Evolutionary conservation across 257 asterid species (phyloP), one percentile per base, ranked within the genome.

Genomic region (Solanum pinnatisectum): DNA sequence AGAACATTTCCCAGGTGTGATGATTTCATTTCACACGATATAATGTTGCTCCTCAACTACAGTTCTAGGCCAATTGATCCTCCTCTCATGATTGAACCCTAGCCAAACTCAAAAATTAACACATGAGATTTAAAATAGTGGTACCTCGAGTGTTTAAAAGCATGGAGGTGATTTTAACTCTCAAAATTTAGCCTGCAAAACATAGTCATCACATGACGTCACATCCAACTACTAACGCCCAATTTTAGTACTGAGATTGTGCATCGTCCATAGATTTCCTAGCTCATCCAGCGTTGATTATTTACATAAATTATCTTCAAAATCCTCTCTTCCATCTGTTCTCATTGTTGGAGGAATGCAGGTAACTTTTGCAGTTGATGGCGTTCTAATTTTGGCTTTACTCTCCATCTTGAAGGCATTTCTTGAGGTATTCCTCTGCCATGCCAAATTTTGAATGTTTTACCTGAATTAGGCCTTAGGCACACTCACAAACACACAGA

Each of bases 351-450:
- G 78, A 32, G 77, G 63, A 86, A 37, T 77, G 59, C 90, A 89
- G 91, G 93, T 84, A 23, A 83, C 90, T 86, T 91, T 89, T 83
- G 91, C 91, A 15, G 90, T 89, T 87, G 93, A 88, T 86, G 92
- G 92, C 6, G 87, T 89, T 83, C 37, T 91, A 65, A 83, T 91
- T 59, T 84, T 91, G 87, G 91, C 90, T 91, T 89, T 87, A 15
- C 91, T 89, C 72, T 91, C 90, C 10, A 36, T 91, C 40, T 72
- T 89, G 88, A 89, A 89, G 88, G 91, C 93, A 42, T 90, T 91
- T 74, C 92, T 91, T 49, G 92, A 91, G 93, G 91, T 89, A 86
- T 65, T 44, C 35, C 60, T 46, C 76, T 39, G 84, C 63, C 83
- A 20, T 82, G 42, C 23, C 71, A 86, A 14, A 5, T 73, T 85